phyloP scores from a whole-genome alignment of 106 monocot genomes.

The Dioscorea zingiberensis region DNA sequence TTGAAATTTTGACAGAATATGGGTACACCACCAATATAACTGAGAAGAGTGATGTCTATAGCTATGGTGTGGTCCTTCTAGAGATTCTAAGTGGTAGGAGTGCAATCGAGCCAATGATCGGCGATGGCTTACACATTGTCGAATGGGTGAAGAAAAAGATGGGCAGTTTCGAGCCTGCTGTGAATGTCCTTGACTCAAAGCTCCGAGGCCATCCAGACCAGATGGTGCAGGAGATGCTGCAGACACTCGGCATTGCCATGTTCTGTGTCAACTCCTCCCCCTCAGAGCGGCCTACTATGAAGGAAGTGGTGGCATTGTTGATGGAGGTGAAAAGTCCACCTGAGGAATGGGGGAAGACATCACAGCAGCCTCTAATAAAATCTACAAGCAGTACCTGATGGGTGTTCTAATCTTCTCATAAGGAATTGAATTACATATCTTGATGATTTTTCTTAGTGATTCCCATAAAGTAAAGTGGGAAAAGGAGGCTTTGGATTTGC shows the following conservation, averaged over 20 bases:
- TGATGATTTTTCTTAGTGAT: conserved; percentile 8
- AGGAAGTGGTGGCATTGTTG: conserved; percentile 89
- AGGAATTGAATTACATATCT: neutral
- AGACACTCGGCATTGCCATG: conserved; percentile 86
- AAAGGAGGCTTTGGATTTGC: neutral
- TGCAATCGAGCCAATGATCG: conserved; percentile 56
- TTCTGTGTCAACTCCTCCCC: conserved; percentile 88
- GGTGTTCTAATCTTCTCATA: neutral
- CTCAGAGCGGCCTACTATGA: conserved; percentile 84
- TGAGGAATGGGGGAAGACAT: conserved; percentile 70
- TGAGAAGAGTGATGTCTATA: conserved; percentile 97
- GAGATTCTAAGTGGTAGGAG: conserved; percentile 85
- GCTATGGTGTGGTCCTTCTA: conserved; percentile 92
- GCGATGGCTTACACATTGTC: conserved; percentile 74
- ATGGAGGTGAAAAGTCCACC: conserved; percentile 79
- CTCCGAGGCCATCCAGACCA: conserved; percentile 61
- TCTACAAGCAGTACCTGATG: conserved; percentile 21
- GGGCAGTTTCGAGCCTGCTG: conserved; percentile 63
- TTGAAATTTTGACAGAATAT: conserved; percentile 49
- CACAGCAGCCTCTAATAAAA: conserved; percentile 79
- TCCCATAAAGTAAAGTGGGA: neutral
- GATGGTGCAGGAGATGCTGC: conserved; percentile 91
- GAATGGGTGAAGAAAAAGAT: conserved; percentile 95
- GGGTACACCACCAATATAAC: conserved; percentile 88
- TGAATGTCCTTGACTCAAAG: conserved; percentile 63